These are phyloP conservation scores for Mortierella sp. DNA, from an alignment of 371 early-diverging fungal genomes.

Conservation along the genomic window DNA sequence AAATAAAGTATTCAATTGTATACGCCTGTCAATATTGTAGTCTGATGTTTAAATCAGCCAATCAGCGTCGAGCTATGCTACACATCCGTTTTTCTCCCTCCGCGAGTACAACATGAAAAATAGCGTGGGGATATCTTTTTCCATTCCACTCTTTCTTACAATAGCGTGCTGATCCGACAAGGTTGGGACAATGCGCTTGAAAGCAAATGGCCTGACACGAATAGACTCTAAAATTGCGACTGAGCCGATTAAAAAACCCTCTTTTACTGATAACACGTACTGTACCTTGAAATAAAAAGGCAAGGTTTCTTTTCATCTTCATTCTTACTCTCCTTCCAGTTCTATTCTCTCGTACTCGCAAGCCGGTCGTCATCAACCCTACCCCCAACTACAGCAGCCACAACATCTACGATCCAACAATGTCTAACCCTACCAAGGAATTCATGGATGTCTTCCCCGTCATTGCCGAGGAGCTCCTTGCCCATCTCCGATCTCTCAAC, in stretches of 20 bases:
- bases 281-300: background rate
- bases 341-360: slow-evolving; percentile 1
- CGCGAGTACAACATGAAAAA: background rate
- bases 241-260: background rate
- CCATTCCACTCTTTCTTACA: background rate
- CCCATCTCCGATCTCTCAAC: slow-evolving; percentile 73
- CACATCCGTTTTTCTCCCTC: background rate
- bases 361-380: slow-evolving; percentile 1
- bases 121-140: background rate
- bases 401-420: slow-evolving; percentile 37
- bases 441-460: slow-evolving; percentile 70
- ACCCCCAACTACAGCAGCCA: background rate
- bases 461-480: slow-evolving; percentile 72
- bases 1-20: too few species aligned
- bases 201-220: too few species aligned
- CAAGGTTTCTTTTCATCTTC: slow-evolving; percentile 3
- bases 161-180: too few species aligned
- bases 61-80: slow-evolving; percentile 15
- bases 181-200: too few species aligned
- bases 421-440: slow-evolving; percentile 67
- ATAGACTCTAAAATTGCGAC: too few species aligned
- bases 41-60: slow-evolving; percentile 28
- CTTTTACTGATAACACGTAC: background rate
- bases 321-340: background rate
- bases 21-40: background rate